These are phyloP conservation scores for Verbena officinalis DNA, from an alignment of 257 asterid species.

Conservation along the genomic window DNA sequence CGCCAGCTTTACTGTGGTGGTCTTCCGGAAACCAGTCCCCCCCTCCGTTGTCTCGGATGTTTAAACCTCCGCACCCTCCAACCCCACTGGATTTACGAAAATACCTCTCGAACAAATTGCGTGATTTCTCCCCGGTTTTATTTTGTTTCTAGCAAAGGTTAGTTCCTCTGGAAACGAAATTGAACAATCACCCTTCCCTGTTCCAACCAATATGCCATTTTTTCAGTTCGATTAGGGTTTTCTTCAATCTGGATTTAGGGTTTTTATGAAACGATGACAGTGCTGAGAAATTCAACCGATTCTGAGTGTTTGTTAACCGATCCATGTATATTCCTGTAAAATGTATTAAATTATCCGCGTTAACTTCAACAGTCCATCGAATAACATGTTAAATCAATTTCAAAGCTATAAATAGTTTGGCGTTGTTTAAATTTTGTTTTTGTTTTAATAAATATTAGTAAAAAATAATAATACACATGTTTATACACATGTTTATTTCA, in stretches of 20 bases:
- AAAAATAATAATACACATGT: too few relatives aligned
- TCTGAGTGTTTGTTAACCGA: slow-evolving; percentile 42
- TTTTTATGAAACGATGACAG: slow-evolving; percentile 17
- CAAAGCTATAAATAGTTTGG: too few relatives aligned
- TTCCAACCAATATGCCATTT: slow-evolving; percentile 16
- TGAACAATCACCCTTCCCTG: slow-evolving; percentile 33
- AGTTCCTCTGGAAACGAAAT: slow-evolving; percentile 27
- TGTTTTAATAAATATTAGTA: too few relatives aligned
- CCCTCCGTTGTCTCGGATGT: slow-evolving; percentile 46
- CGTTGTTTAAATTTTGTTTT: not conserved
- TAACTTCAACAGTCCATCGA: too few relatives aligned
- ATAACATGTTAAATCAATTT: too few relatives aligned
- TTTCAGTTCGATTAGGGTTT: slow-evolving; percentile 46
- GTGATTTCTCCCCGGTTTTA: slow-evolving; percentile 32
- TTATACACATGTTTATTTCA: too few relatives aligned
- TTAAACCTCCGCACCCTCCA: slow-evolving; percentile 36
- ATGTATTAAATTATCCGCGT: too few relatives aligned
- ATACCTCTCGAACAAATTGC: slow-evolving; percentile 41
- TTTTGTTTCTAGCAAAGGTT: slow-evolving; percentile 37
- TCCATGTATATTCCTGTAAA: slow-evolving; percentile 35
- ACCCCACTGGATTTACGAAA: slow-evolving; percentile 34
- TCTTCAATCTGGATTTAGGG: slow-evolving; percentile 41
- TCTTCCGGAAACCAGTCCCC: slow-evolving; percentile 37
- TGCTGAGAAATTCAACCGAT: slow-evolving; percentile 19
- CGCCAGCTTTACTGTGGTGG: slow-evolving; percentile 54